Base-by-base conservation (phyloP, 139 green algal species). In the Astrephomene gubernaculifera region DNA sequence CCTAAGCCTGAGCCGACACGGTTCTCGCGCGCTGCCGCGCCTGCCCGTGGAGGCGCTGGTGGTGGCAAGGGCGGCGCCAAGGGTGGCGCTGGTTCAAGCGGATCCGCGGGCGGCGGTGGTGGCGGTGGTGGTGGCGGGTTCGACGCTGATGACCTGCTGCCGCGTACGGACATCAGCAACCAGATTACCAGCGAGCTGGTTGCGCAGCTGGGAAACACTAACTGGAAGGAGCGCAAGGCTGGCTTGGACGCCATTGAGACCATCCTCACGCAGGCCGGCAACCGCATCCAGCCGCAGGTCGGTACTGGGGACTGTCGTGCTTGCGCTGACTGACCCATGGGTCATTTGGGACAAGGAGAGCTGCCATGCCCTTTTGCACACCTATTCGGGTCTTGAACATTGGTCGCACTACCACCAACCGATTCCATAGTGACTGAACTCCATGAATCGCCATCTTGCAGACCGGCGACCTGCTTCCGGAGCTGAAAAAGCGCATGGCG, bases 181-280 rank as follows among this genome's bases (percentile, higher is more conserved):
- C 88, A 90, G 22, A 92, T 98, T 75, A 95, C 90, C 0, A 35
- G 73, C 27, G 45, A 85, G 19, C 82, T 98, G 35, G 49, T 95
- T 7, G 53, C 49, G 39, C 74, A 86, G 41, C 60, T 89, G 36
- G 29, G 41, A 63, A 80, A 83, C 86, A 71, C 88, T 25, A 96
- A 98, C 74, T 99, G 97, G 97, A 99, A 99, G 89, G 95, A 97
- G 71, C 91, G 97, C 65, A 96, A 98, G 76, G 94, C 90, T 8
- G 96, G 87, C 0, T 71, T 99, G 76, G 95, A 99, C 65, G 83
- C 94, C 17, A 91, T 99, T 36, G 91, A 96, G 81, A 72, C 85
- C 9, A 87, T 97, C 21, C 27, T 97, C 22, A 90, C 86, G 4
- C 86, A 84, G 44, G 91, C 93, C 6, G 90, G 91, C 27, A 85